Evolutionary conservation across 2,329 filamentous ascomycete genomes (phyloP), one percentile per base, ranked within the genome.

Genomic region (Cercospora zeina): DNA sequence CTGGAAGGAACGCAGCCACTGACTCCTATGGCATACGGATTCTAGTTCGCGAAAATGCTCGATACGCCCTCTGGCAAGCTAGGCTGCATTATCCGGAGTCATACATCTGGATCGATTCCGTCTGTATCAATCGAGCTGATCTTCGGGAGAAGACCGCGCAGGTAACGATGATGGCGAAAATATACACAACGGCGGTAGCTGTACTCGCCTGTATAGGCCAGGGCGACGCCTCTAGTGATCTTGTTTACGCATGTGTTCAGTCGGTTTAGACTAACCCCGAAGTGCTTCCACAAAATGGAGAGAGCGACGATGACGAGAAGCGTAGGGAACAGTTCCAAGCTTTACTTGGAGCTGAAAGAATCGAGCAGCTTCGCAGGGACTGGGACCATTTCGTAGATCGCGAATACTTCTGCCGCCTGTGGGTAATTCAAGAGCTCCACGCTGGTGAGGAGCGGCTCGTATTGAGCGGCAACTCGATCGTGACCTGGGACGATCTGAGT

Each of bases 21-120:
- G n/a, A n/a, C n/a, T n/a, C n/a, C n/a, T n/a, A n/a, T n/a, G n/a
- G n/a, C n/a, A n/a, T n/a, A n/a, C n/a, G n/a, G n/a, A n/a, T n/a
- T n/a, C n/a, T n/a, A n/a, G 34, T 54, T 2, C 63, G 63, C 1
- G 61, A 67, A 1, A 57, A 57, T 13, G 31, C 30, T 30, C 30
- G 27, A 0, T 42, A 47, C 2, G 54, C 54, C 13, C 39, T 57
- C 9, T 42, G 36, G 24, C 54, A 57, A 57, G 19, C 37, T 0
- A n/a, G 21, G 3, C 21, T 45, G 3, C 30, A 57, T 34, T 16
- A 31, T 4, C 47, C 47, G 5, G 5, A 50, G 1, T 50, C 47
- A 0, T 16, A 50, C 16, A 1, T 31, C 7, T 50, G 47, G 47
- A 27, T 50, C 4, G 47, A 50, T 16, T 30, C 47, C 4, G 0